Evolutionary conservation across 2,329 filamentous ascomycete species (phyloP), one percentile per base, ranked within the genome.

Genomic region (Cladophialophora bantiana): DNA sequence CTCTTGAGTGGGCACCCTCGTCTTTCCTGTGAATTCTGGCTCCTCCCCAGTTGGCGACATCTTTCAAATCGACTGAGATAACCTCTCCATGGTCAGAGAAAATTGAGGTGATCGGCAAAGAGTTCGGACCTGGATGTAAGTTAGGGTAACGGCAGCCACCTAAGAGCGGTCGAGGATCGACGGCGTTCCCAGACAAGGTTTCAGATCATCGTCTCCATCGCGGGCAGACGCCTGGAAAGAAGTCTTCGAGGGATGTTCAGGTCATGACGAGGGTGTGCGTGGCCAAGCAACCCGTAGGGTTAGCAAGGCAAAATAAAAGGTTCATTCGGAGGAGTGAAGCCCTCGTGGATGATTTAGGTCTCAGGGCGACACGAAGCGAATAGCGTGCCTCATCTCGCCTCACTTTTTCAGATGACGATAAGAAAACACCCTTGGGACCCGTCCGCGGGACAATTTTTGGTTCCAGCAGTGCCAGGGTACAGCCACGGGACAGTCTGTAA

Each of bases 331-430:
- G 45, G 45, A 50, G 18, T 10, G 7, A 26, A 9, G 45, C 38
- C 10, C 3, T 26, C 45, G 5, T 48, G n/a, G n/a, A 26, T 5
- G 20, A 50, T 12, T 7, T 9, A 40, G 26, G 45, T 9, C 20
- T 18, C 42, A 48, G 10, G 45, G 45, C 45, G 45, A 18, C 18
- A 50, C 45, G 20, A 50, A 50, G 45, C 45, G 45, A 31, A 50
- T 50, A 18, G 45, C 45, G 45, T 50, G 45, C 45, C 45, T 50
- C 45, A 50, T 50, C 45, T 50, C 45, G 45, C 45, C 45, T 50
- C 45, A 50, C 45, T 50, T 50, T 50, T 50, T 26, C 18, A 13
- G 45, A 31, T 26, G 18, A 50, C 45, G 4, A 50, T 31, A 31
- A 13, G 15, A 9, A 50, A 31, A 50, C 45, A 50, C 20, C 7